Evolutionary conservation across 257 asterid genomes (phyloP), one percentile per base, ranked within the genome.

Genomic region (Vinca minor): DNA sequence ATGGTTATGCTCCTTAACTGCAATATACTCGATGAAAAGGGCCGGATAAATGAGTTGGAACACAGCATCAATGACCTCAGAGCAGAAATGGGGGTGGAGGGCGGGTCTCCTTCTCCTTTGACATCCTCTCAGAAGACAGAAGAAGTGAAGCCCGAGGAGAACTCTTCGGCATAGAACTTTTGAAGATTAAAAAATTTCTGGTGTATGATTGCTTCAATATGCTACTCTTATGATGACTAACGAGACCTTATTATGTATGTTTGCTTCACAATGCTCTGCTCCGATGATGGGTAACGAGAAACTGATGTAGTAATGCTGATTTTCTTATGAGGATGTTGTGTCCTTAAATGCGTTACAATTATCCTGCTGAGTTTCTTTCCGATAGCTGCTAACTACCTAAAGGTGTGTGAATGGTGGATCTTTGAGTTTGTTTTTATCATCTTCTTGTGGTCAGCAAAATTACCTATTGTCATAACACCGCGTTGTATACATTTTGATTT

Each of bases 61-160:
- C 63, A 54, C 47, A 69, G 73, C 68, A 69, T 69, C n/a, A 61
- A 69, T 52, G 68, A 50, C 8, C 73, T 69, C 29, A 52, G 73
- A 31, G 25, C 68, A 14, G 73, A 69, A 53, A 62, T 69, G 63
- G 73, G 63, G 49, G 38, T 41, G 12, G 73, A 69, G 8, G 73
- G 68, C 0, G 67, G 57, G 4, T 52, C 73, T 69, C 68, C 73
- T 11, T 59, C 66, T 35, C 68, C 68, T 53, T 20, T 52, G 56
- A 9, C 67, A 4, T 6, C 41, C 56, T 38, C 56, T 42, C 63
- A 63, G 38, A 70, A 62, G 23, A 12, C 50, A 31, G 69, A 54
- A 52, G 74, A 45, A 53, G 59, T 13, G 53, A 53, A 63, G 12
- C 17, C 64, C 35, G 59, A 31, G 25, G 71, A 67, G 29, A 38